Conservation (phyloP, 2,329 filamentous ascomycete genomes). For the Trichoderma sp. region DNA sequence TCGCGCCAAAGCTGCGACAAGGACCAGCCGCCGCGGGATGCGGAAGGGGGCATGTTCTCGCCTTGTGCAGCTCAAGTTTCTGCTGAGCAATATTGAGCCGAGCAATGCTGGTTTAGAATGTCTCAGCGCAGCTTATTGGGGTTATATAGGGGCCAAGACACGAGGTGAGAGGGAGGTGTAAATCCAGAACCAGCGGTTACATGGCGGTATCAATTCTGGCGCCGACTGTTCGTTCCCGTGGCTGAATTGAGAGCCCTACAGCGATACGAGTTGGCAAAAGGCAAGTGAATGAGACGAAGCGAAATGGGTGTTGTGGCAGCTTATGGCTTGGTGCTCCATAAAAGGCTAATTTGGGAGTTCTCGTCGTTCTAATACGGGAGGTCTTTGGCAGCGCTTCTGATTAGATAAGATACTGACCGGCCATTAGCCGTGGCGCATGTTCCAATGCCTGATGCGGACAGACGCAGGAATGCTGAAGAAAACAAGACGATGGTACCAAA, state of each 20-base stretch:
- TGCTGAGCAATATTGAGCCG: neutral
- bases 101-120: neutral
- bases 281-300: neutral
- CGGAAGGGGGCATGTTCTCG: constrained; percentile 20
- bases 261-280: neutral
- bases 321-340: constrained; percentile 1
- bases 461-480: neutral
- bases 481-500: neutral
- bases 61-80: neutral
- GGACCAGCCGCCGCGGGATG: constrained; percentile 40
- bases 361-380: neutral
- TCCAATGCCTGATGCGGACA: neutral
- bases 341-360: neutral
- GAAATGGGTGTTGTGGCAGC: constrained; percentile 24
- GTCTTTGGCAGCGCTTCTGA: neutral
- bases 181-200: constrained; percentile 1
- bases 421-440: neutral
- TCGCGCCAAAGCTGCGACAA: constrained; percentile 50
- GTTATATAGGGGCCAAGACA: constrained; percentile 28
- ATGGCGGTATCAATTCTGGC: constrained; percentile 2
- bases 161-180: neutral
- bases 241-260: neutral
- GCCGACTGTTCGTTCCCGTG: neutral
- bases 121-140: neutral
- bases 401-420: neutral